Conservation (phyloP, 768 basidiomycete genomes). For the Tylopilus sp. region DNA sequence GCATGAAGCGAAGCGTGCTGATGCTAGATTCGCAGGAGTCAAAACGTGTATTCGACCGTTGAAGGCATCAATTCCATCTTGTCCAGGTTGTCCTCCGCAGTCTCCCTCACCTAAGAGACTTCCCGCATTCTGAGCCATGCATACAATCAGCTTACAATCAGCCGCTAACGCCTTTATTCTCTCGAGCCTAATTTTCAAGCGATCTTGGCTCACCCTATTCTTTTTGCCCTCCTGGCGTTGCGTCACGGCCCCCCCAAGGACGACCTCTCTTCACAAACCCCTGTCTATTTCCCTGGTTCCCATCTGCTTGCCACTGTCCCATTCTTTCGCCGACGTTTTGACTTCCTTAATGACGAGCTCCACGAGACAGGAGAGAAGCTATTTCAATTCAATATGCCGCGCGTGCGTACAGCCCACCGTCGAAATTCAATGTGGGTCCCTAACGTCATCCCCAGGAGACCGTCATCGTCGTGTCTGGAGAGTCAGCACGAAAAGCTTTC, state of each 20-base stretch:
- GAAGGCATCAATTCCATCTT: slow-evolving; percentile 26
- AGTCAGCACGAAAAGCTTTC: slow-evolving; percentile 63
- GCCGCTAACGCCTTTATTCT: slow-evolving; percentile 36
- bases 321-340: slow-evolving; percentile 68
- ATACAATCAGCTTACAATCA: slow-evolving; percentile 40
- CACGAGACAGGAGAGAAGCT: slow-evolving; percentile 59
- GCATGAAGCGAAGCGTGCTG: slow-evolving; percentile 21
- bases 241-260: slow-evolving; percentile 40
- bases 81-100: slow-evolving; percentile 22
- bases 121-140: slow-evolving; percentile 33
- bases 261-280: slow-evolving; percentile 39
- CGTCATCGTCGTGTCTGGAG: slow-evolving; percentile 75
- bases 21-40: slow-evolving; percentile 25
- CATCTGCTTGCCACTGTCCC: slow-evolving; percentile 57
- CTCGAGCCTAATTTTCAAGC: slow-evolving; percentile 33
- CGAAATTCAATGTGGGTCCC: slow-evolving; percentile 10
- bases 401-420: slow-evolving; percentile 42
- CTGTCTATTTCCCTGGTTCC: slow-evolving; percentile 55
- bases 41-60: slow-evolving; percentile 24
- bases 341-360: slow-evolving; percentile 73
- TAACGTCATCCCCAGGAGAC: slow-evolving; percentile 48
- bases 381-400: slow-evolving; percentile 68
- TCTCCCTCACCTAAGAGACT: slow-evolving; percentile 22
- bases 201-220: slow-evolving; percentile 30
- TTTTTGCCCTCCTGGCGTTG: slow-evolving; percentile 39